A percentile compares a stretch with the other conserved stretches of the same genome.
Evolutionary conservation across 1,139 yeast genomes (phyloP).

Genomic region (Saccharomyces hybrid): DNA sequence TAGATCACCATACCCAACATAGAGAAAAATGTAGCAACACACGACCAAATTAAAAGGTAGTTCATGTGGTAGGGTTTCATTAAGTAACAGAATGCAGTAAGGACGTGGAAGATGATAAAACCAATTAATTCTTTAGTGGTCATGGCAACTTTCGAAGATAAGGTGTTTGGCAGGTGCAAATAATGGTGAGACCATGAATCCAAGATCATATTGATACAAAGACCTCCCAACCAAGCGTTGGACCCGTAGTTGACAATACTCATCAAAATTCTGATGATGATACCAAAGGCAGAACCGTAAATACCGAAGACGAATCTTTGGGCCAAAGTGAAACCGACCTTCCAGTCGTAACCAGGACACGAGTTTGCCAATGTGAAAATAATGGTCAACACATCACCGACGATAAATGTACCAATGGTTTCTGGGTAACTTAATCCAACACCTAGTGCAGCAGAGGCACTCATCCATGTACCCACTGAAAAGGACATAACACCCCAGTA

Average conservation of each 20-base stretch:
- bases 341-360: conserved; percentile 40
- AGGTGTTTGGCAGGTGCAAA: conserved; percentile 31
- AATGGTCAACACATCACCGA: conserved; percentile 39
- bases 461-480: conserved; percentile 38
- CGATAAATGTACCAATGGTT: conserved; percentile 35
- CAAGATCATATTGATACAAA: conserved; percentile 33
- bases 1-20: conserved; percentile 38
- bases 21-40: conserved; percentile 36
- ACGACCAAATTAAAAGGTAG: conserved; percentile 33
- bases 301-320: conserved; percentile 42
- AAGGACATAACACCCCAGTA: conserved; percentile 38
- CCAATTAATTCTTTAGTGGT: conserved; percentile 37
- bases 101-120: conserved; percentile 38
- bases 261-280: conserved; percentile 36
- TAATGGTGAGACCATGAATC: conserved; percentile 34
- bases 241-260: conserved; percentile 38
- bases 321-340: conserved; percentile 40
- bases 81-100: conserved; percentile 34
- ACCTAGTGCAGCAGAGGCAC: conserved; percentile 35
- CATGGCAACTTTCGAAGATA: conserved; percentile 34
- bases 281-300: conserved; percentile 37
- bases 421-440: conserved; percentile 37
- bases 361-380: conserved; percentile 36
- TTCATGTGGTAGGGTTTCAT: conserved; percentile 36
- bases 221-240: conserved; percentile 38